phyloP scores from a whole-genome alignment of 1,284 basidiomycete species.

The Exobasidium rhododendri region DNA sequence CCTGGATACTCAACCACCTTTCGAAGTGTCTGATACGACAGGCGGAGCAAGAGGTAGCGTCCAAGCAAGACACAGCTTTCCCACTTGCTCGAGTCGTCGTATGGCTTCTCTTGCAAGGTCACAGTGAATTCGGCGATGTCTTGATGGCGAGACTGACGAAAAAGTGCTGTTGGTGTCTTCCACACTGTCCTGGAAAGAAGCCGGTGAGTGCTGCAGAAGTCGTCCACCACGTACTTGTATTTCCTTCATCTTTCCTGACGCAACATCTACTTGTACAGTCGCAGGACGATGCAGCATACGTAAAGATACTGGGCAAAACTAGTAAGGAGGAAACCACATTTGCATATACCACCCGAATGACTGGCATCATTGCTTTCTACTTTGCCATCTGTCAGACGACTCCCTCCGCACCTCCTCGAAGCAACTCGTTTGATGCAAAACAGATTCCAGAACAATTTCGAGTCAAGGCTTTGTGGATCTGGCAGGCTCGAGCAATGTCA shows the following conservation, averaged over 20 bases:
- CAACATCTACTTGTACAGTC: too few relatives aligned
- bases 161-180: constrained; percentile 64
- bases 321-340: constrained; percentile 59
- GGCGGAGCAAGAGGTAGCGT: constrained; percentile 89
- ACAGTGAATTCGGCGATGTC: constrained; percentile 68
- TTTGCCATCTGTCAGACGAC: constrained; percentile 63
- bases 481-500: constrained; percentile 42
- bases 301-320: constrained; percentile 70
- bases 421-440: constrained; percentile 13
- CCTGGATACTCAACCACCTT: constrained; percentile 77
- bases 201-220: too few relatives aligned
- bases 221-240: neutral
- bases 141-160: constrained; percentile 83
- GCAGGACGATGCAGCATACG: constrained; percentile 61
- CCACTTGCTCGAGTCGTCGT: constrained; percentile 77
- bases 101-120: constrained; percentile 63
- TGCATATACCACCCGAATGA: constrained; percentile 72
- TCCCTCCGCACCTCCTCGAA: constrained; percentile 8
- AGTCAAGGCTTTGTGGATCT: constrained; percentile 42
- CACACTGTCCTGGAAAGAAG: constrained; percentile 55
- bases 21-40: constrained; percentile 85
- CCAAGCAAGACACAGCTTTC: constrained; percentile 76
- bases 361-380: constrained; percentile 82
- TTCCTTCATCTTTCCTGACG: constrained; percentile 4
- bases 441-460: constrained; percentile 31